Percentiles rank a stretch among this genome's conserved stretches.
phyloP scores from a whole-genome alignment of 257 asterid species.

The Penstemon davidsonii region DNA sequence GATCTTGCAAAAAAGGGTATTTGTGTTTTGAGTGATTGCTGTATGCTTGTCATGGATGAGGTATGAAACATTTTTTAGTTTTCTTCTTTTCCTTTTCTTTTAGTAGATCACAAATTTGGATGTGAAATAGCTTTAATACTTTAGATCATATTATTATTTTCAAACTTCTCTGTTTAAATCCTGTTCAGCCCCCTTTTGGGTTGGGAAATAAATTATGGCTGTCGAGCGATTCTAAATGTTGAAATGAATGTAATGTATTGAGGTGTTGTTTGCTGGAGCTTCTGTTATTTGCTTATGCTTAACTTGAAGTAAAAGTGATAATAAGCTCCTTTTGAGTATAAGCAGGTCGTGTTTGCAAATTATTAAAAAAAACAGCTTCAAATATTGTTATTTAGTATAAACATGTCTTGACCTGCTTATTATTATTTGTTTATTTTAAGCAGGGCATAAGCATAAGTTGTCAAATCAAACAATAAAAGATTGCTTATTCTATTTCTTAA shows the following conservation, averaged over 20 bases:
- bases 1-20: constrained; percentile 77
- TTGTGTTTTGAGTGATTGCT: constrained; percentile 61
- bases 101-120: constrained; percentile 7
- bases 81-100: background rate
- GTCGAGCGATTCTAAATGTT: constrained; percentile 2
- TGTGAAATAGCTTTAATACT: background rate
- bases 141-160: background rate
- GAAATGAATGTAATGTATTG: constrained; percentile 13
- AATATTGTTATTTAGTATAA: too few relatives aligned
- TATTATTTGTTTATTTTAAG: too few relatives aligned
- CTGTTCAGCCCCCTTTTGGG: background rate
- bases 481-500: too few relatives aligned
- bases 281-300: too few relatives aligned
- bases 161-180: background rate
- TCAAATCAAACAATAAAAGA: too few relatives aligned
- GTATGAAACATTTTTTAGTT: constrained; percentile 30
- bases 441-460: too few relatives aligned
- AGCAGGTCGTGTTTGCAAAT: too few relatives aligned
- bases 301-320: too few relatives aligned
- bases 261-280: background rate
- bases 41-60: constrained; percentile 84
- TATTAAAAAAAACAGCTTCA: too few relatives aligned
- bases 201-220: constrained; percentile 1
- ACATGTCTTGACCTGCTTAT: too few relatives aligned
- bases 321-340: too few relatives aligned